Evolutionary conservation across 306 rosid genomes (phyloP).

Genomic region (Bauhinia variegata): DNA sequence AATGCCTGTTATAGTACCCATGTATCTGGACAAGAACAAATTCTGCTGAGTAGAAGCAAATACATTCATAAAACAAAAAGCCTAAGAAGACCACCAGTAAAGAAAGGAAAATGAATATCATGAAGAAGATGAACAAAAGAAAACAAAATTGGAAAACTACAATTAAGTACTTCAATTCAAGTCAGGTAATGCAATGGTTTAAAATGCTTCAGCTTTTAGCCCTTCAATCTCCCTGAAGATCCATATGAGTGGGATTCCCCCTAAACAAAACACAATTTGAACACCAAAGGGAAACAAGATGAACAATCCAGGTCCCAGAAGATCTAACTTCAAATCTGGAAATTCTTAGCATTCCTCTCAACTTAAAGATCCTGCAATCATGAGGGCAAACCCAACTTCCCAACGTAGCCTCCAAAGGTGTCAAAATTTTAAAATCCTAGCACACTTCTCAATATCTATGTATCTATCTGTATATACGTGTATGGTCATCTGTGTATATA

Average conservation of each 20-base stretch:
- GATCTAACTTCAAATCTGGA: not conserved
- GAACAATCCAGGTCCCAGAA: too few species aligned
- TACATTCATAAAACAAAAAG: not conserved
- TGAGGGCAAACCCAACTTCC: not conserved
- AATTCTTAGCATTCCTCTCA: not conserved
- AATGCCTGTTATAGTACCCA: slow-evolving; percentile 82
- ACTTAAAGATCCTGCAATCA: not conserved
- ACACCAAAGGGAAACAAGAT: too few species aligned
- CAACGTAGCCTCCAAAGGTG: not conserved
- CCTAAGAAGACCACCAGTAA: slow-evolving; percentile 1
- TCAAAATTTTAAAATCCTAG: too few species aligned
- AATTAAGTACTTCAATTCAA: not conserved
- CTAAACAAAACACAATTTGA: too few species aligned
- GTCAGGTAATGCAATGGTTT: too few species aligned
- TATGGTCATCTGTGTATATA: too few species aligned
- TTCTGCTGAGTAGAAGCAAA: slow-evolving; percentile 21
- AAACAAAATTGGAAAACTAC: not conserved
- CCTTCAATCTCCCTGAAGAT: too few species aligned
- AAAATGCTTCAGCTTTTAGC: too few species aligned
- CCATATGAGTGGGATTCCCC: not conserved
- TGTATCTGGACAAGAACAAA: slow-evolving; percentile 54
- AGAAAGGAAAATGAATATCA: not conserved
- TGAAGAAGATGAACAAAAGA: slow-evolving; percentile 1
- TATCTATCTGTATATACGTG: too few species aligned
- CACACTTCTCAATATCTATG: too few species aligned